These are phyloP conservation scores for Suillus subluteus DNA, from an alignment of 768 basidiomycete species.

Conservation along the genomic window DNA sequence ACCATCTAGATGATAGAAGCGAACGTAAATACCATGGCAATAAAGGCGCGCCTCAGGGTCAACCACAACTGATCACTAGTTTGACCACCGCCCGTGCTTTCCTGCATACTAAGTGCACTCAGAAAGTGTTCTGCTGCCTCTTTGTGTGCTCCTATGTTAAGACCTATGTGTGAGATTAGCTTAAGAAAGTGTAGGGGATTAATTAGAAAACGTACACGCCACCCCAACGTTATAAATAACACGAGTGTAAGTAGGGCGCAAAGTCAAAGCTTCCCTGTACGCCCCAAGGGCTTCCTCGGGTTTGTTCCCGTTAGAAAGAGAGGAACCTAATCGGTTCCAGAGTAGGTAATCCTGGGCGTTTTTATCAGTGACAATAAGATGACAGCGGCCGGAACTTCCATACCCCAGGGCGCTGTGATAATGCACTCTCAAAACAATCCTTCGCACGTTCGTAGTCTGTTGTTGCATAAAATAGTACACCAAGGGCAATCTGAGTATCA, in stretches of 20 bases:
- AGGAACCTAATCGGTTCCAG: slow-evolving; percentile 96
- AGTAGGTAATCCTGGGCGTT: slow-evolving; percentile 77
- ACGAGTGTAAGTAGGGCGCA: slow-evolving; percentile 94
- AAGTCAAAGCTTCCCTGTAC: slow-evolving; percentile 86
- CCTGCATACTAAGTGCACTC: slow-evolving; percentile 80
- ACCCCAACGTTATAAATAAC: slow-evolving; percentile 99
- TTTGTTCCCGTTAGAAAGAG: slow-evolving; percentile 90
- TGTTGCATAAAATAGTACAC: slow-evolving; percentile 90
- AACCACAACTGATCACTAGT: slow-evolving; percentile 89
- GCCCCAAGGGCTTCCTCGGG: slow-evolving; percentile 93
- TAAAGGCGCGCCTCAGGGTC: slow-evolving; percentile 81
- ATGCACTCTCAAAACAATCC: slow-evolving; percentile 92
- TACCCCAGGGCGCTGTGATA: slow-evolving; percentile 76
- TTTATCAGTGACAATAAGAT: slow-evolving; percentile 2
- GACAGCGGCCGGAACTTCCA: slow-evolving; percentile 18
- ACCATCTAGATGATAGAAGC: neutral
- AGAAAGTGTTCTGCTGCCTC: slow-evolving; percentile 97
- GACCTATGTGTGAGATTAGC: slow-evolving; percentile 51
- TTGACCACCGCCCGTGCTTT: slow-evolving; percentile 61
- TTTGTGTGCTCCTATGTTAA: slow-evolving; percentile 94
- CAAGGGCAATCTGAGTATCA: slow-evolving; percentile 92
- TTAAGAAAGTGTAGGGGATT: slow-evolving; percentile 7
- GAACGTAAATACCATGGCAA: slow-evolving; percentile 67
- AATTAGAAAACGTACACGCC: slow-evolving; percentile 69
- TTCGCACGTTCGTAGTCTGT: slow-evolving; percentile 85